A percentile compares a stretch with the other conserved stretches of the same genome.
phyloP scores from a whole-genome alignment of 371 early-diverging fungal species.

The Haplosporangium sp. region DNA sequence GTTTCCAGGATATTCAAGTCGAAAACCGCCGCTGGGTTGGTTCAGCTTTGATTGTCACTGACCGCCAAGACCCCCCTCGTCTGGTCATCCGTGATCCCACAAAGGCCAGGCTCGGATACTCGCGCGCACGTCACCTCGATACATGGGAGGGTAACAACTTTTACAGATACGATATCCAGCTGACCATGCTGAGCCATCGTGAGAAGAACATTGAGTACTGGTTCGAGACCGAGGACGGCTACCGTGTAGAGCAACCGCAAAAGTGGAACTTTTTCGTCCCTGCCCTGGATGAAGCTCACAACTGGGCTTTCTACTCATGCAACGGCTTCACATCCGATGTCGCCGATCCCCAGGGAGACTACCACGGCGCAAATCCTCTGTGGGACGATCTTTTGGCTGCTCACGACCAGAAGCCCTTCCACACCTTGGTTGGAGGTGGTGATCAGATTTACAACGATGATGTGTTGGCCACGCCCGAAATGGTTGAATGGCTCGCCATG shows the following conservation, averaged over 20 bases:
- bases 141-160: constrained; percentile 34
- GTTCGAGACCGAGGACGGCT: constrained; percentile 38
- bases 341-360: constrained; percentile 44
- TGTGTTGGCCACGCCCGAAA: constrained; percentile 33
- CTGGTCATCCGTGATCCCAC: constrained; percentile 34
- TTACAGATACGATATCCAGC: constrained; percentile 35
- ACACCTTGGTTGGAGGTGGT: constrained; percentile 84
- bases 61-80: constrained; percentile 22
- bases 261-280: constrained; percentile 34
- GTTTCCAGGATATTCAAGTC: constrained; percentile 31
- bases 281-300: constrained; percentile 27
- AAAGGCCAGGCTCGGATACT: constrained; percentile 20
- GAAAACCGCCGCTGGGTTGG: constrained; percentile 28
- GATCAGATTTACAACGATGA: constrained; percentile 86
- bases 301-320: constrained; percentile 46
- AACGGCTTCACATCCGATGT: constrained; percentile 41
- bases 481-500: constrained; percentile 59
- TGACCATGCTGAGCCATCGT: constrained; percentile 24
- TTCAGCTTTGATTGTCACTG: constrained; percentile 30
- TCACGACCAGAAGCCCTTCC: constrained; percentile 36
- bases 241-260: constrained; percentile 8
- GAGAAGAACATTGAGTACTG: constrained; percentile 37
- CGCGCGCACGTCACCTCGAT: constrained; percentile 15
- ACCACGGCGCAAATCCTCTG: constrained; percentile 72
- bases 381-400: constrained; percentile 80